Percentiles rank a stretch among this genome's conserved stretches.
phyloP scores from a whole-genome alignment of 2,329 filamentous ascomycete species.

The Cladorrhinum sp. region DNA sequence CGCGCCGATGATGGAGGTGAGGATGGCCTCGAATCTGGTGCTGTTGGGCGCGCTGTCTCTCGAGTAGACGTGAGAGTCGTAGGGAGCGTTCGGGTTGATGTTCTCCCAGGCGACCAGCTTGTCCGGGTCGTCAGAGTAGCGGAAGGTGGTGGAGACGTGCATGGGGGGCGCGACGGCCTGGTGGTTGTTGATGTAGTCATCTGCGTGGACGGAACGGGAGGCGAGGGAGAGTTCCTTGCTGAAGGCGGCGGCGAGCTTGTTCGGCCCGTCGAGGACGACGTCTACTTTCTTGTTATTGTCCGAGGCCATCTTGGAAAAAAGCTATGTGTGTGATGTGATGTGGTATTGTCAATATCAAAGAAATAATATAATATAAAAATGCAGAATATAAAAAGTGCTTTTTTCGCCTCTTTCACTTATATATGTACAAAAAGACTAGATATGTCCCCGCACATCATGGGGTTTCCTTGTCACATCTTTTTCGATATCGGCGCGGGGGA shows the following conservation, averaged over 20 bases:
- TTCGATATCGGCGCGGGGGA: slow-evolving; percentile 11
- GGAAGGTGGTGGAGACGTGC: slow-evolving; percentile 88
- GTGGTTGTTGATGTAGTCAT: slow-evolving; percentile 70
- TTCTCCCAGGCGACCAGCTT: slow-evolving; percentile 55
- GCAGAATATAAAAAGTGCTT: background rate
- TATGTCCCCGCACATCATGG: background rate
- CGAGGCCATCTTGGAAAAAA: background rate
- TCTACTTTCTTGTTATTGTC: background rate
- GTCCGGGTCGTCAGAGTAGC: slow-evolving; percentile 71
- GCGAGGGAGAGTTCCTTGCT: slow-evolving; percentile 52
- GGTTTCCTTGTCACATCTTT: background rate
- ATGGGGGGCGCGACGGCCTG: slow-evolving; percentile 83
- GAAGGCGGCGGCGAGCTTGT: slow-evolving; percentile 32
- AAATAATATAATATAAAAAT: background rate
- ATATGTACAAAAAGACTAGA: background rate
- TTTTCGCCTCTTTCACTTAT: background rate
- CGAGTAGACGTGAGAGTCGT: slow-evolving; percentile 77
- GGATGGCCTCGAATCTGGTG: slow-evolving; percentile 79
- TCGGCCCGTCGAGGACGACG: slow-evolving; percentile 21
- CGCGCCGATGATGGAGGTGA: slow-evolving; percentile 68
- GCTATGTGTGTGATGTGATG: background rate
- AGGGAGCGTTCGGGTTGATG: slow-evolving; percentile 47
- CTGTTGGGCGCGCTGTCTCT: slow-evolving; percentile 75
- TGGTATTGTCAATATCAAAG: background rate
- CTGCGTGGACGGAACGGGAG: slow-evolving; percentile 76